Percentiles rank a stretch among this genome's conserved stretches.
Evolutionary conservation across 2,329 filamentous ascomycete genomes (phyloP).

Genomic region (Cryphonectria carpinicola): DNA sequence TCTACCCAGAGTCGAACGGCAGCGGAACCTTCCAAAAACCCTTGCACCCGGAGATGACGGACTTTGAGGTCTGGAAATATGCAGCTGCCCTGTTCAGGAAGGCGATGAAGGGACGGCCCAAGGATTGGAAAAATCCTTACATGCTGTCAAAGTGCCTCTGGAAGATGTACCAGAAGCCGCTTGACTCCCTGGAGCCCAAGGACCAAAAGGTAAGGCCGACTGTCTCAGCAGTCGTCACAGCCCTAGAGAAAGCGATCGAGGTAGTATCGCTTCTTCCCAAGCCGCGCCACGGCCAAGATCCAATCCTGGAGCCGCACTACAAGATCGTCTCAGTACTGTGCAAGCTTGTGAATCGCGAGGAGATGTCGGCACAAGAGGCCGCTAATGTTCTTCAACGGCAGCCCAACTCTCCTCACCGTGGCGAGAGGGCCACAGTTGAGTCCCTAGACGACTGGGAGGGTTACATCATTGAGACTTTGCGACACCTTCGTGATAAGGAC

Average conservation of each 20-base stretch:
- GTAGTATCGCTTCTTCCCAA: conserved; percentile 57
- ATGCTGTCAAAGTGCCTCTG: conserved; percentile 66
- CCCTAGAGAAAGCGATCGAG: conserved; percentile 55
- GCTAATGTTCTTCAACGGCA: conserved; percentile 59
- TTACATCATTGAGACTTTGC: conserved; percentile 56
- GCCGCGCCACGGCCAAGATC: conserved; percentile 66
- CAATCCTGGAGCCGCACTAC: conserved; percentile 88
- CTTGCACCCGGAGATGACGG: conserved; percentile 59
- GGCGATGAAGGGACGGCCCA: conserved; percentile 57
- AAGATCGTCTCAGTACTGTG: conserved; percentile 82
- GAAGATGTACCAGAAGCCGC: conserved; percentile 63
- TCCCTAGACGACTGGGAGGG: conserved; percentile 65
- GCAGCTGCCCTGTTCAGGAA: conserved; percentile 59
- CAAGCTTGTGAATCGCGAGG: conserved; percentile 70
- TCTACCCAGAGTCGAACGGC: conserved; percentile 56
- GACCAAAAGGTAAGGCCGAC: conserved; percentile 45
- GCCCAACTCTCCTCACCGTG: conserved; percentile 56
- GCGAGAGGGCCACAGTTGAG: conserved; percentile 54
- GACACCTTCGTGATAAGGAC: conserved; percentile 68
- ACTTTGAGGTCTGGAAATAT: conserved; percentile 66
- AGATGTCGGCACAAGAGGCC: conserved; percentile 52
- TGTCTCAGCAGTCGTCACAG: conserved; percentile 48
- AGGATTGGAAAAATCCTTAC: conserved; percentile 63
- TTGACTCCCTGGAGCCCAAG: conserved; percentile 47
- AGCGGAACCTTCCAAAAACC: conserved; percentile 56